Evolutionary conservation across 176 grass and related monocot genomes (phyloP), one percentile per base, ranked within the genome.

Genomic region (Chrysopogon serrulatus): DNA sequence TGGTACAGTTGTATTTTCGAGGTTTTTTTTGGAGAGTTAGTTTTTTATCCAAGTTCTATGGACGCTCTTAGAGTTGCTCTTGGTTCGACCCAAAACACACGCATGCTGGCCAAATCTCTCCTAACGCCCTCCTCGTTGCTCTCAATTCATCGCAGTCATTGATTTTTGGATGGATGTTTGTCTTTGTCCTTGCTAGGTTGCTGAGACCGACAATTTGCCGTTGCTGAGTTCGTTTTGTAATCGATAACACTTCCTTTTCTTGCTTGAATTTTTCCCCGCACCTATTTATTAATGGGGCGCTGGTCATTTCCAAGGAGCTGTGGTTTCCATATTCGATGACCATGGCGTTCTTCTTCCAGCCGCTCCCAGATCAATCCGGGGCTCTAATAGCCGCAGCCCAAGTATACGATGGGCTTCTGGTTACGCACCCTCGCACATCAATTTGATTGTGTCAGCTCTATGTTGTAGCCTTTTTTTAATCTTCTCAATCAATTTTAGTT

Each of bases 391-490:
- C 88, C 54, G 23, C 10, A 53, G 65, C 73, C 73, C 39, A 2
- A 27, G 35, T 42, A 59, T 53, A 63, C 14, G 0, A 85, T 84
- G 84, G 74, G 73, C 71, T 30, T 89, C 12, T 70, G 80, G 68
- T 90, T 90, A 87, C 71, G 74, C 65, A 44, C 77, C 72, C 65
- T 79, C 36, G 30, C 71, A 74, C 88, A 79, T 28, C 3, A 6
- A 41, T 42, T 71, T 8, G 2, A 65, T 71, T 65, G 49, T 65
- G 74, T 4, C 32, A 3, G 1, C 0, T 44, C 23, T 59, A 26
- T 15, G 6, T 30, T 30, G 2, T 21, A 21, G 2, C 45, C 13
- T 1, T 36, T 30, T 67, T 39, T 61, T 60, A n/a, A n/a, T 41
- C 32, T 24, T 41, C 23, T 62, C 59, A 30, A 30, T 36, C 30